These are phyloP conservation scores for Fallopia convolvulus DNA, from an alignment of 148 eudicot species.

Conservation along the genomic window DNA sequence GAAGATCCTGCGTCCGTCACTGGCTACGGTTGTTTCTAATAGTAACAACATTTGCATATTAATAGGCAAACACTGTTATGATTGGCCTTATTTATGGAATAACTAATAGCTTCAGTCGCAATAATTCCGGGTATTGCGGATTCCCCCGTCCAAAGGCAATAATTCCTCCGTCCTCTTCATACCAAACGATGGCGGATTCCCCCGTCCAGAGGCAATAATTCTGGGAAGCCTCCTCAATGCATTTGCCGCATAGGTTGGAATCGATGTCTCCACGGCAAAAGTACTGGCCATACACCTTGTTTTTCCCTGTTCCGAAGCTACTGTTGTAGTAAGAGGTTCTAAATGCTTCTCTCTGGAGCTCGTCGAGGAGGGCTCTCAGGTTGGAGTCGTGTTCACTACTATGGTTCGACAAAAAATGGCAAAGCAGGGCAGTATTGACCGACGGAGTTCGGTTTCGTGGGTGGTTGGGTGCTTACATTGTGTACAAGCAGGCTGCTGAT, in stretches of 20 bases:
- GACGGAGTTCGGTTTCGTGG: too few species aligned
- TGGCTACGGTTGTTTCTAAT: background rate
- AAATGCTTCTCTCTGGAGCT: background rate
- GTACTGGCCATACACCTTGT: conserved; percentile 19
- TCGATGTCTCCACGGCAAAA: conserved; percentile 19
- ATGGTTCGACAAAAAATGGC: too few species aligned
- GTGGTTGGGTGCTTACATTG: too few species aligned
- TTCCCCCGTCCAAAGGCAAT: too few species aligned
- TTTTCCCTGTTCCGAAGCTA: conserved; percentile 12
- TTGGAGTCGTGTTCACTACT: too few species aligned
- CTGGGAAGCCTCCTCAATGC: background rate
- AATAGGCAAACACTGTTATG: too few species aligned
- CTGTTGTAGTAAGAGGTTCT: background rate
- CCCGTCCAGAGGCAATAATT: background rate
- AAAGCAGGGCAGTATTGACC: too few species aligned
- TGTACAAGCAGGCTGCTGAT: background rate
- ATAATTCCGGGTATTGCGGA: too few species aligned
- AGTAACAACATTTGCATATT: background rate
- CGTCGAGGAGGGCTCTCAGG: background rate
- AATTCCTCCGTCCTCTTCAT: too few species aligned
- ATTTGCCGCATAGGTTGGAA: conserved; percentile 3
- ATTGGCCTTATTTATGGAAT: too few species aligned
- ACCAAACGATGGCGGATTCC: conserved; percentile 7
- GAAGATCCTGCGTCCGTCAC: too few species aligned
- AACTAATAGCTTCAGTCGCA: too few species aligned